Percentiles rank a stretch among this genome's conserved stretches.
phyloP scores from a whole-genome alignment of 2,329 filamentous ascomycete species.

The Coniochaeta sp. region DNA sequence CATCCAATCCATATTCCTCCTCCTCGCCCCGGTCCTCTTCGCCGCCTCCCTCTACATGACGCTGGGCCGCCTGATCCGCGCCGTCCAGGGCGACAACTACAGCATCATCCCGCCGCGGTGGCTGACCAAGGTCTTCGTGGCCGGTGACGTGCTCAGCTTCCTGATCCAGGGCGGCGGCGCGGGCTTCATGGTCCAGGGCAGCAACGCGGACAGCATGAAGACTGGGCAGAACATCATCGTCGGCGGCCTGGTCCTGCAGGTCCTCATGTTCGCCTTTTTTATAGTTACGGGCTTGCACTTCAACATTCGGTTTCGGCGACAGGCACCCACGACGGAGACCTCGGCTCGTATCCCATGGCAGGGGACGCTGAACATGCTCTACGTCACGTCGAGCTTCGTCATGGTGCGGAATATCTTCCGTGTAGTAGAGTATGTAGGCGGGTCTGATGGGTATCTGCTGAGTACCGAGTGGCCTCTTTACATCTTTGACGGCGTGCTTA shows the following conservation, averaged over 20 bases:
- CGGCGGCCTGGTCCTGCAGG: constrained; percentile 47
- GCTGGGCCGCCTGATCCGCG: constrained; percentile 33
- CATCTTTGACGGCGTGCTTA: constrained; percentile 23
- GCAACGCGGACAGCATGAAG: constrained; percentile 16
- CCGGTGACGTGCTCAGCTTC: constrained; percentile 46
- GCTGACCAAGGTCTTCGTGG: constrained; percentile 48
- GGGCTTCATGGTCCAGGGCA: constrained; percentile 22
- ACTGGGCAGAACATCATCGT: constrained; percentile 46
- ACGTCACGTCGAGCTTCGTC: constrained; percentile 20
- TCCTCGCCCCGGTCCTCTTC: constrained; percentile 40
- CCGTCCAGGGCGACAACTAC: constrained; percentile 23
- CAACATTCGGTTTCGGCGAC: constrained; percentile 27
- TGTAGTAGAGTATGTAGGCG: constrained; percentile 28
- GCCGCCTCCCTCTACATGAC: constrained; percentile 45
- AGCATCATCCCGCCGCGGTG: constrained; percentile 26
- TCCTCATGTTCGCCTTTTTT: constrained; percentile 51
- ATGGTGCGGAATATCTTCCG: constrained; percentile 28
- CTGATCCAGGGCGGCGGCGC: constrained; percentile 39
- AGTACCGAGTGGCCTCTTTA: constrained; percentile 21
- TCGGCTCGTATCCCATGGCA: constrained; percentile 15
- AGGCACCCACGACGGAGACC: constrained; percentile 5
- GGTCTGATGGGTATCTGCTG: constrained; percentile 19
- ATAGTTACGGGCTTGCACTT: constrained; percentile 39
- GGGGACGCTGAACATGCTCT: constrained; percentile 15
- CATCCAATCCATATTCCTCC: constrained; percentile 33